Evolutionary conservation across 148 eudicot species (phyloP).

Genomic region (Limonium bicolor): DNA sequence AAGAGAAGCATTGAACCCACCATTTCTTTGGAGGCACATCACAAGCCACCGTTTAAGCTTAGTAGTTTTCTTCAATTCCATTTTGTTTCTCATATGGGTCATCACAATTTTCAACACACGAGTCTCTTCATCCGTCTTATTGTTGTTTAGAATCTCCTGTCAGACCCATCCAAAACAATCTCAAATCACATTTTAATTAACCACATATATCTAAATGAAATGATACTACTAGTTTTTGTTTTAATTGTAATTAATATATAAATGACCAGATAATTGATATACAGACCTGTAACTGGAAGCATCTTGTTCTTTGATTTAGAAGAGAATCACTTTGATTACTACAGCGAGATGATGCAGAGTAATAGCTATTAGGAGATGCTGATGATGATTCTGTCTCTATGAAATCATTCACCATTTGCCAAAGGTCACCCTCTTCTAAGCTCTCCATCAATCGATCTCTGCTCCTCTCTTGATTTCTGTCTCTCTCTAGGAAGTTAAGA

Average conservation of each 20-base stretch:
- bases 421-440: conserved; percentile 27
- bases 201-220: too few relatives aligned
- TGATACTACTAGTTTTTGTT: too few relatives aligned
- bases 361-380: not conserved
- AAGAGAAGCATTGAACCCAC: conserved; percentile 30
- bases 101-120: conserved; percentile 13
- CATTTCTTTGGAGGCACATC: conserved; percentile 21
- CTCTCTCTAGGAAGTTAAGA: not conserved
- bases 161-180: not conserved
- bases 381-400: conserved; percentile 21
- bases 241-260: too few relatives aligned
- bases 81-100: conserved; percentile 16
- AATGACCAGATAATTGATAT: too few relatives aligned
- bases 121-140: conserved; percentile 18
- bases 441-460: conserved; percentile 31
- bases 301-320: too few relatives aligned
- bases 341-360: too few relatives aligned
- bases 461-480: not conserved
- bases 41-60: conserved; percentile 28
- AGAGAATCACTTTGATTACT: too few relatives aligned
- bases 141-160: conserved; percentile 21
- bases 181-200: too few relatives aligned
- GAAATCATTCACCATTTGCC: conserved; percentile 46
- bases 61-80: conserved; percentile 11
- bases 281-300: too few relatives aligned